Percentiles rank a stretch among this genome's conserved stretches.
phyloP scores from a whole-genome alignment of 164 flowering plant genomes.

The Magnolia kwangsiensis region DNA sequence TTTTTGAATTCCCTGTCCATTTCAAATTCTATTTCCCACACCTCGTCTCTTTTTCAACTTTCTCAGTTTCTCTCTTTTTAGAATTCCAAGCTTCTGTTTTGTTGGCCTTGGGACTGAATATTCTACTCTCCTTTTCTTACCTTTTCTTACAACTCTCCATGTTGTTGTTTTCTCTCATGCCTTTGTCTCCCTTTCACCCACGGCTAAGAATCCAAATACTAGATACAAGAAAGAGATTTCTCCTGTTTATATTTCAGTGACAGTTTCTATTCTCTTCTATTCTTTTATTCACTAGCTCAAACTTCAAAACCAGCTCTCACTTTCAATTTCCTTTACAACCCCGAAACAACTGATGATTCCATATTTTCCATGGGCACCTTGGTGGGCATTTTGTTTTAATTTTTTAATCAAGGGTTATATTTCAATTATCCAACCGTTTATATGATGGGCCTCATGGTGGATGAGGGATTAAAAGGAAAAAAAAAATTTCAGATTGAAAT shows the following conservation, averaged over 20 bases:
- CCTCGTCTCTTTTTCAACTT: background rate
- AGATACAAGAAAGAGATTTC: slow-evolving; percentile 15
- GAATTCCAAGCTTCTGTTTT: slow-evolving; percentile 4
- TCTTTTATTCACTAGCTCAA: slow-evolving; percentile 20
- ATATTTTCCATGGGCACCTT: no score
- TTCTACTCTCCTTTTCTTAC: background rate
- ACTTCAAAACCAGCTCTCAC: slow-evolving; percentile 26
- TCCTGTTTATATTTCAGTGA: slow-evolving; percentile 30
- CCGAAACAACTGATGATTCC: no score
- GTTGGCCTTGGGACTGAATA: background rate
- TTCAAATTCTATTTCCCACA: slow-evolving; percentile 4
- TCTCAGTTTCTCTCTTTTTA: background rate
- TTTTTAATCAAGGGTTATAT: no score
- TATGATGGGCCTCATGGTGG: no score
- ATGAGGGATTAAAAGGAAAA: no score
- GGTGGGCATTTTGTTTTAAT: no score
- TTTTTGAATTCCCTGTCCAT: slow-evolving; percentile 1
- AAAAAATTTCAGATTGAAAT: no score
- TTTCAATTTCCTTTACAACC: background rate
- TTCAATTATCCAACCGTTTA: no score
- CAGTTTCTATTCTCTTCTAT: slow-evolving; percentile 42
- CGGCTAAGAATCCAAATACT: background rate
- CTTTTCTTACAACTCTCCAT: slow-evolving; percentile 14
- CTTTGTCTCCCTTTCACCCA: slow-evolving; percentile 9
- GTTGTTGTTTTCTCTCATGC: slow-evolving; percentile 29